Conservation (phyloP, 2,329 filamentous ascomycete species). For the Periconia sp. region DNA sequence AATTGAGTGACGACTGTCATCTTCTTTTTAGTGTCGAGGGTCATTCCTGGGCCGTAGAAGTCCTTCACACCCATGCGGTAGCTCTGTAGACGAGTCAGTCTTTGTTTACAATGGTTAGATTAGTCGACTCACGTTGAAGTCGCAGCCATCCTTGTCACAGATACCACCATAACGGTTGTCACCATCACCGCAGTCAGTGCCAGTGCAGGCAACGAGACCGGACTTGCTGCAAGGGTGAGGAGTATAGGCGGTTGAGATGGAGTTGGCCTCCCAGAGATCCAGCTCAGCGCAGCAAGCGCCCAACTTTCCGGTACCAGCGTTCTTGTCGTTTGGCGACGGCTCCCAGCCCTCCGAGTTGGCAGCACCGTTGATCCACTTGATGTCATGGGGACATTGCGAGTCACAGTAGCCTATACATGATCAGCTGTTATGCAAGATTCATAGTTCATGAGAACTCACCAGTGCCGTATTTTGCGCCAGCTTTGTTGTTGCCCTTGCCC, state of each 20-base stretch:
- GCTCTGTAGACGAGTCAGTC: slow-evolving; percentile 18
- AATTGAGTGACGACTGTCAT: slow-evolving; percentile 62
- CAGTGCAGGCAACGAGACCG: slow-evolving; percentile 60
- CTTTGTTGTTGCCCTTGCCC: slow-evolving; percentile 57
- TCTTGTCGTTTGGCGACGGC: slow-evolving; percentile 59
- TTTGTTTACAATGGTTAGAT: background rate
- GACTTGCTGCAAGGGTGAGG: slow-evolving; percentile 67
- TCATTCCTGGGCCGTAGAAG: slow-evolving; percentile 67
- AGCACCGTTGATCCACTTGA: slow-evolving; percentile 61
- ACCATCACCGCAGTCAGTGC: slow-evolving; percentile 50
- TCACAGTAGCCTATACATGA: slow-evolving; percentile 42
- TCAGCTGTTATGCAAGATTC: slow-evolving; percentile 1
- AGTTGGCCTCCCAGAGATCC: slow-evolving; percentile 75
- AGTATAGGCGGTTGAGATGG: slow-evolving; percentile 67
- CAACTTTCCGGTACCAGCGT: slow-evolving; percentile 59
- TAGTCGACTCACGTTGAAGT: slow-evolving; percentile 52
- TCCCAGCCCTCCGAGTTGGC: slow-evolving; percentile 63
- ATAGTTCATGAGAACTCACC: slow-evolving; percentile 50
- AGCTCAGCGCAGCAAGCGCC: slow-evolving; percentile 73
- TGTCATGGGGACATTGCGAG: slow-evolving; percentile 50
- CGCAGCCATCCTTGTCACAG: slow-evolving; percentile 73
- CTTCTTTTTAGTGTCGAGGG: slow-evolving; percentile 50
- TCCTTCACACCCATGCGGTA: slow-evolving; percentile 69
- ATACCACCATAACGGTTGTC: slow-evolving; percentile 63
- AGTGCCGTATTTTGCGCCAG: slow-evolving; percentile 64